Percentiles rank a stretch among this genome's conserved stretches.
Evolutionary conservation across 331 rosid genomes (phyloP).

Genomic region (Malus hybrid): DNA sequence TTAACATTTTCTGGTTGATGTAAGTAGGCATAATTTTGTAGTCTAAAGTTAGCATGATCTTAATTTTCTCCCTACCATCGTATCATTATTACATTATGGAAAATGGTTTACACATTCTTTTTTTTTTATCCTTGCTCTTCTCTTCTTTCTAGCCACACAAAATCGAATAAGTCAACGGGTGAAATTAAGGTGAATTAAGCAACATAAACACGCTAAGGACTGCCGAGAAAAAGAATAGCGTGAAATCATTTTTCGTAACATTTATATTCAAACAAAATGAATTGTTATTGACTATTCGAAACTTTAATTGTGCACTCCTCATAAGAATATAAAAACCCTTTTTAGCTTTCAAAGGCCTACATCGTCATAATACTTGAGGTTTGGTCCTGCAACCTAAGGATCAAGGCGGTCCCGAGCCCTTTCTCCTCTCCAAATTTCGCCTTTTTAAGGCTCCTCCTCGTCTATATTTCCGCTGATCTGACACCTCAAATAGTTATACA

Average conservation of each 20-base stretch:
- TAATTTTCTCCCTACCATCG: no score
- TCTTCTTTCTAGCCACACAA: neutral
- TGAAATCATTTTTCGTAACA: neutral
- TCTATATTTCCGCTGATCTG: accelerated
- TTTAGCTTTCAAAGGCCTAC: neutral
- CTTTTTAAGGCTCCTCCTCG: no score
- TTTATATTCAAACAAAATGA: no score
- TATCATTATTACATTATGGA: no score
- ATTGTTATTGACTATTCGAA: no score
- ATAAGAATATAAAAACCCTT: no score
- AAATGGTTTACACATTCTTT: neutral
- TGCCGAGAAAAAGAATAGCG: neutral
- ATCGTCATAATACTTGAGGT: neutral
- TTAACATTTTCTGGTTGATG: no score
- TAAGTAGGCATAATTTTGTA: no score
- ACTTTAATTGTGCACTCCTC: no score
- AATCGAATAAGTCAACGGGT: neutral
- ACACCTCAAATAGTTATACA: no score
- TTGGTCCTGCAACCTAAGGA: no score
- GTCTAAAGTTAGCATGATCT: no score
- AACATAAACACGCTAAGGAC: neutral
- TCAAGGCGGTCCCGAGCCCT: neutral
- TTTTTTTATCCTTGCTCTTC: neutral
- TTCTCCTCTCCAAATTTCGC: neutral
- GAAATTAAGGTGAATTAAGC: neutral